Conservation (phyloP, 495 filamentous ascomycete genomes). For the Neurospora sp. region DNA sequence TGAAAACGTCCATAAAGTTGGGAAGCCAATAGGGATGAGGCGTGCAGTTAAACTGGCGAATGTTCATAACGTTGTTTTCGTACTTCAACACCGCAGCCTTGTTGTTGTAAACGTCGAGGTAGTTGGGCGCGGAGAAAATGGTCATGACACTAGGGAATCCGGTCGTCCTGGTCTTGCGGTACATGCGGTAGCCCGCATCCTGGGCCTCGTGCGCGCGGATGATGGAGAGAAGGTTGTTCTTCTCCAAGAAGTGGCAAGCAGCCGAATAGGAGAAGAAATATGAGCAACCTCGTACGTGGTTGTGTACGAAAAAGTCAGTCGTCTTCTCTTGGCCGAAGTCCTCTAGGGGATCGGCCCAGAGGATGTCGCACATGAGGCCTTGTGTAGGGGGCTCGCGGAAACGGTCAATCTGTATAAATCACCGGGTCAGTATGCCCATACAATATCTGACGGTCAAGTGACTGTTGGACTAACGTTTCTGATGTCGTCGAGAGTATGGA, state of each 20-base stretch:
- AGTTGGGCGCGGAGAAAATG: slow-evolving; percentile 98
- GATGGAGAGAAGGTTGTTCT: slow-evolving; percentile 95
- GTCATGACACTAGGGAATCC: slow-evolving; percentile 99
- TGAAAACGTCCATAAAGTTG: slow-evolving; percentile 99
- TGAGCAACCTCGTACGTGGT: slow-evolving; percentile 95
- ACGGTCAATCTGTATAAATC: slow-evolving; percentile 67
- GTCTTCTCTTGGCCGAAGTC: slow-evolving; percentile 99
- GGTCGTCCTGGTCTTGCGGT: slow-evolving; percentile 93
- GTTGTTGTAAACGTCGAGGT: slow-evolving; percentile 99
- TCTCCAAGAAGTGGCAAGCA: slow-evolving; percentile 96
- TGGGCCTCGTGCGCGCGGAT: slow-evolving; percentile 99
- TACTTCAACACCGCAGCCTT: slow-evolving; percentile 98
- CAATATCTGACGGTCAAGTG: background rate
- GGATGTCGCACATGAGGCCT: slow-evolving; percentile 96
- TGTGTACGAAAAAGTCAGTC: slow-evolving; percentile 92
- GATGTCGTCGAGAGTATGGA: slow-evolving; percentile 91
- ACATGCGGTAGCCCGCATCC: slow-evolving; percentile 98
- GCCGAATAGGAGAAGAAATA: slow-evolving; percentile 99
- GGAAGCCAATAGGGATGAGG: slow-evolving; percentile 98
- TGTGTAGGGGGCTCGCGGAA: slow-evolving; percentile 97
- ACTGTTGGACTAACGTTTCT: slow-evolving; percentile 52
- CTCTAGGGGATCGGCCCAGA: slow-evolving; percentile 98
- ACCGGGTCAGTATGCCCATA: slow-evolving; percentile 5
- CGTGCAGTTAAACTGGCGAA: slow-evolving; percentile 98
- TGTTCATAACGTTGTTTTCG: slow-evolving; percentile 99